These are phyloP conservation scores for Candida boleticola DNA, from an alignment of 805 yeast species.

Conservation along the genomic window DNA sequence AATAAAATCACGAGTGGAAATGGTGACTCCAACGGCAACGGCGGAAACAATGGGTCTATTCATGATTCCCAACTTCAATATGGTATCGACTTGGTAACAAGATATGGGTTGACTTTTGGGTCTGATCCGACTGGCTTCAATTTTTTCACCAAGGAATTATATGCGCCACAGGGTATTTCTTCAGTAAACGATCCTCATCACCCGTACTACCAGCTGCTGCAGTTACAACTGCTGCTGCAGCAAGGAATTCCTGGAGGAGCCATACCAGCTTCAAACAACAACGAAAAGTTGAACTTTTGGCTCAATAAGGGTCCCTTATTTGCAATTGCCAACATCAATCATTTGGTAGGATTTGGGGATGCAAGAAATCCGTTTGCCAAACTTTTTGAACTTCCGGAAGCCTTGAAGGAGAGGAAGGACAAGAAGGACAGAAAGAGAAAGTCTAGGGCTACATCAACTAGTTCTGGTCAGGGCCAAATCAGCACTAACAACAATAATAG, in stretches of 20 bases:
- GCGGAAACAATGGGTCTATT: conserved; percentile 14
- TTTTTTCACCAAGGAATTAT: conserved; percentile 17
- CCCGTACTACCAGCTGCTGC: conserved; percentile 31
- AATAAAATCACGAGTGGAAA: not conserved
- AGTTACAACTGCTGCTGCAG: conserved; percentile 13
- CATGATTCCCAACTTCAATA: conserved; percentile 49
- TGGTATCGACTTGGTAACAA: conserved; percentile 59
- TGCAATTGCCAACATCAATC: conserved; percentile 74
- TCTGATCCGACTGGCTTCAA: conserved; percentile 44
- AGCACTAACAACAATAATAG: conserved; percentile 4
- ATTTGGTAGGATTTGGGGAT: conserved; percentile 76
- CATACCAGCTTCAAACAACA: conserved; percentile 20
- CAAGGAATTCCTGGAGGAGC: conserved; percentile 10
- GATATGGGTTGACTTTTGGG: conserved; percentile 67
- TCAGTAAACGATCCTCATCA: conserved; percentile 30
- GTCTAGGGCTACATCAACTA: conserved; percentile 20
- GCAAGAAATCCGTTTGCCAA: conserved; percentile 74
- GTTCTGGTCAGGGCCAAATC: conserved; percentile 7
- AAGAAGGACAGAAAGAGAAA: conserved; percentile 65
- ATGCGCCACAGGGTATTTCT: conserved; percentile 31
- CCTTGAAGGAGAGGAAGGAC: conserved; percentile 66
- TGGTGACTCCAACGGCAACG: conserved; percentile 9
- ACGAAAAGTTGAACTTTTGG: conserved; percentile 64
- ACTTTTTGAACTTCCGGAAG: conserved; percentile 68
- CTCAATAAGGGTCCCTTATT: conserved; percentile 72